phyloP scores from a whole-genome alignment of 306 rosid species.

The Potentilla sterilis region DNA sequence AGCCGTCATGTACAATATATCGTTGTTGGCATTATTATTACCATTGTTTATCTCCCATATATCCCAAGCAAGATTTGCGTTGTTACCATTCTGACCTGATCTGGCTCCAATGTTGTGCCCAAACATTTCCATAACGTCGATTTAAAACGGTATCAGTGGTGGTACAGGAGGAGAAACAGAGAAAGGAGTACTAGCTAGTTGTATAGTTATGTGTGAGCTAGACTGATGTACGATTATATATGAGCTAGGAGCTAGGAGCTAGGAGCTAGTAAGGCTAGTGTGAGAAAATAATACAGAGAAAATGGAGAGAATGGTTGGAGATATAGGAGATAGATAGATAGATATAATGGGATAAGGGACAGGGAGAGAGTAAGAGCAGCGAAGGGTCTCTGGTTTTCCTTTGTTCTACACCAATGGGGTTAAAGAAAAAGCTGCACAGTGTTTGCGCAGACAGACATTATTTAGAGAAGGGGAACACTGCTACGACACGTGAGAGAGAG shows the following conservation, averaged over 20 bases:
- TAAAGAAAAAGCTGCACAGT: slow-evolving; percentile 36
- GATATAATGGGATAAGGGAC: background rate
- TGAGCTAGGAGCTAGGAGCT: background rate
- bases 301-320: background rate
- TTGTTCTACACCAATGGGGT: slow-evolving; percentile 31
- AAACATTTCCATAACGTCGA: slow-evolving; percentile 51
- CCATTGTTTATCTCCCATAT: slow-evolving; percentile 51
- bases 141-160: background rate
- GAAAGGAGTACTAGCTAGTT: background rate
- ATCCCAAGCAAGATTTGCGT: slow-evolving; percentile 41
- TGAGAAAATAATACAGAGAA: background rate
- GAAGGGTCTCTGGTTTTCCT: slow-evolving; percentile 23
- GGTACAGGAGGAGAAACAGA: background rate
- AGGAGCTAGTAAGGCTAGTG: background rate
- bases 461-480: background rate
- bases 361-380: slow-evolving; percentile 7
- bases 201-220: background rate
- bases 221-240: background rate
- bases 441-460: background rate
- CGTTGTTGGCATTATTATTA: slow-evolving; percentile 16
- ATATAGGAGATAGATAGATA: background rate
- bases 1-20: slow-evolving; percentile 13
- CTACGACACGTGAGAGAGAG: slow-evolving; percentile 33
- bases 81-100: slow-evolving; percentile 42
- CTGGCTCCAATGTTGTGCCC: slow-evolving; percentile 30